These are phyloP conservation scores for Podila horticola DNA, from an alignment of 192 early-diverging fungal genomes.

Conservation along the genomic window DNA sequence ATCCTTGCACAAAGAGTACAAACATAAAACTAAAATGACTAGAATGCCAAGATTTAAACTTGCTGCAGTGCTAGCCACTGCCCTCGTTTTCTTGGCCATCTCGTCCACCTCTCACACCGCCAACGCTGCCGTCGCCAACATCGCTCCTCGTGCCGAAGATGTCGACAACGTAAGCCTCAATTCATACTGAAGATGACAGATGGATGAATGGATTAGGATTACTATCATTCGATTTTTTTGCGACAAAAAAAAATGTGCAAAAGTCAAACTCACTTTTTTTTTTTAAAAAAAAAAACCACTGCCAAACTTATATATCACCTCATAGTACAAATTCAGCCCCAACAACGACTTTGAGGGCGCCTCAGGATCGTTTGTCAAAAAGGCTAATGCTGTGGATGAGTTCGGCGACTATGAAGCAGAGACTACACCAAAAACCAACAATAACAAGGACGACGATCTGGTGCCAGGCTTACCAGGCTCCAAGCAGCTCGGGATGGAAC, in stretches of 20 bases:
- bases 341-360: constrained; percentile 20
- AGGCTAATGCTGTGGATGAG: constrained; percentile 22
- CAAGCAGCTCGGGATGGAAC: constrained; percentile 11
- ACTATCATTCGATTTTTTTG: not conserved
- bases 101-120: constrained; percentile 1
- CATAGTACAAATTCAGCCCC: constrained; percentile 16
- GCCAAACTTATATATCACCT: not conserved
- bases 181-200: not conserved
- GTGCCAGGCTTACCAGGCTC: not conserved
- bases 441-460: not conserved
- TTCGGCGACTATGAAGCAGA: constrained; percentile 29
- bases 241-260: not conserved
- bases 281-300: too few relatives aligned
- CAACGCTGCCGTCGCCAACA: not conserved
- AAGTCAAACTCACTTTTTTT: not conserved
- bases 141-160: not conserved
- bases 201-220: not conserved
- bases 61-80: not conserved
- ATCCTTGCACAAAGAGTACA: too few relatives aligned
- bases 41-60: constrained; percentile 23
- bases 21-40: not conserved
- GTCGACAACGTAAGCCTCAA: not conserved
- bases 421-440: not conserved
- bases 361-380: constrained; percentile 8
- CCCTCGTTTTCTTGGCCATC: not conserved